A percentile compares a stretch with the other conserved stretches of the same genome.
These are phyloP conservation scores for Heliamphora ciliata DNA, from an alignment of 179 eudicot genomes.

Conservation along the genomic window DNA sequence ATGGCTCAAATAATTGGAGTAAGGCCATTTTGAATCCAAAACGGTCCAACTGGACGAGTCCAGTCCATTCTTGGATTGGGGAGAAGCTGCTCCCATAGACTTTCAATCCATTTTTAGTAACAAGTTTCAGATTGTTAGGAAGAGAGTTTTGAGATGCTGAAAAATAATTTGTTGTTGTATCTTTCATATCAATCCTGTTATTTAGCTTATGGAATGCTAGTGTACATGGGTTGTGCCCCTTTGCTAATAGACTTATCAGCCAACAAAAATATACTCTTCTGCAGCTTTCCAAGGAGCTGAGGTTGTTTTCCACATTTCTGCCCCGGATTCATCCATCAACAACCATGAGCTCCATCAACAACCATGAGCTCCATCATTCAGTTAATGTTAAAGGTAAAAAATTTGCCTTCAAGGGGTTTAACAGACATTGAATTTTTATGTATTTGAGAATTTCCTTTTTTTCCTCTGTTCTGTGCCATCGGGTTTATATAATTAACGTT, in stretches of 20 bases:
- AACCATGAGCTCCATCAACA: slow-evolving; percentile 63
- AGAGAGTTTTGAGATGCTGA: too few relatives aligned
- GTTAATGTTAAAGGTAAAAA: slow-evolving; percentile 55
- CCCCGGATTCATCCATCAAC: slow-evolving; percentile 54
- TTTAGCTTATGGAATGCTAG: not conserved
- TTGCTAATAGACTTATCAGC: not conserved
- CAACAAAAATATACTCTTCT: slow-evolving; percentile 12
- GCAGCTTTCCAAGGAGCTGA: slow-evolving; percentile 68
- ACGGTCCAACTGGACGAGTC: too few relatives aligned
- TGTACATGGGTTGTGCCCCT: not conserved
- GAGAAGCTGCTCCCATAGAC: too few relatives aligned
- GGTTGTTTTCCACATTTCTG: slow-evolving; percentile 34
- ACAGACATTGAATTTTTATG: not conserved
- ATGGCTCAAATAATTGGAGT: too few relatives aligned
- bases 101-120: too few relatives aligned
- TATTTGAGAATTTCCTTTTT: not conserved
- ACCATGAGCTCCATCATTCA: slow-evolving; percentile 61
- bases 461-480: not conserved
- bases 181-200: not conserved
- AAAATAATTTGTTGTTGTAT: not conserved
- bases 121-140: too few relatives aligned
- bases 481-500: not conserved
- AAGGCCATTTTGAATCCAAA: too few relatives aligned
- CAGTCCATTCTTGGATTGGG: too few relatives aligned
- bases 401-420: not conserved